Evolutionary conservation across 2,329 filamentous ascomycete genomes (phyloP), one percentile per base, ranked within the genome.

Genomic region (Scedosporium apiospermum): DNA sequence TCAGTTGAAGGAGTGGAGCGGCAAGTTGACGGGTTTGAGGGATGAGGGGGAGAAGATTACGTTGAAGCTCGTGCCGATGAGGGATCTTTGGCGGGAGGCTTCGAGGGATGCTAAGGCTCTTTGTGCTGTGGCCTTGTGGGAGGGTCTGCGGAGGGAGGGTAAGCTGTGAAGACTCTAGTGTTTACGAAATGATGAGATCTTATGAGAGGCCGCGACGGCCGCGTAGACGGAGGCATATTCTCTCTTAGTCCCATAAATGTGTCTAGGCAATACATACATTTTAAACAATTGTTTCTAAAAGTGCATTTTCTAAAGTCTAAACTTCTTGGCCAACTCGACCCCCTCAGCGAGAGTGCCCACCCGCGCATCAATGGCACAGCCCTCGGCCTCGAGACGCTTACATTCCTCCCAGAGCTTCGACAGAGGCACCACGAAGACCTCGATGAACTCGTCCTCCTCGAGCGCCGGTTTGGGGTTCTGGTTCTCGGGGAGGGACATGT

Each of bases 401-500:
- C 87, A 87, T 70, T 88, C 85, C 0, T 80, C 80, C 77, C 88
- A 91, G 46, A 93, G 73, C 14, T 81, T 77, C 21, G 74, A 76
- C 53, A 93, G 70, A 5, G 86, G 87, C 6, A 91, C 80, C 7
- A 82, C 84, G 69, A 93, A 93, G 41, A 87, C 87, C 71, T 93
- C 89, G 69, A 93, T 93, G 70, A 92, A 93, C 74, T 93, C 90
- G 65, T 86, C 88, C 27, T 92, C 89, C 71, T 93, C 89, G 6
- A 93, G 78, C 70, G 88, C 77, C 0, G 89, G 86, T 71, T 86
- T 80, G 1, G 84, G 85, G 61, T 89, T 78, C 70, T 87, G 82
- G 70, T 93, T 93, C 68, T 86, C 86, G 0, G 87, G 82, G 1
- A 85, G 76, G 4, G 76, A 80, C 80, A 89, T 84, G 72, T 93